Conservation (phyloP, 129 eudicot species). For the Glebionis coronaria region DNA sequence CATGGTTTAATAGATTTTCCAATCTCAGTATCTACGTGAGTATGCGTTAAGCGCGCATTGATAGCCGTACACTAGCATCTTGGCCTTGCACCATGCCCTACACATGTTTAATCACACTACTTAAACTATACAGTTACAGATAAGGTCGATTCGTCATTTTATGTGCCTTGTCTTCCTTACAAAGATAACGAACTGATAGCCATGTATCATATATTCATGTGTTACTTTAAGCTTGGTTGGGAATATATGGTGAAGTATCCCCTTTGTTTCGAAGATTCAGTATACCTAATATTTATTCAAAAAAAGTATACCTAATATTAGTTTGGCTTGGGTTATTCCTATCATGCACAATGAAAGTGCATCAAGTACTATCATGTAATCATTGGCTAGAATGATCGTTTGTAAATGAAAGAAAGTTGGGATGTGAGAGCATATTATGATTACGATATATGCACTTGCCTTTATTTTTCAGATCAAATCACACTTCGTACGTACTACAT, state of each 20-base stretch:
- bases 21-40: too few relatives aligned
- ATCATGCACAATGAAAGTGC: neutral
- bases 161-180: neutral
- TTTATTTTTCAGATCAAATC: neutral
- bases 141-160: neutral
- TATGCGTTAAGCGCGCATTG: neutral
- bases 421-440: constrained; percentile 11
- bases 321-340: constrained; percentile 15
- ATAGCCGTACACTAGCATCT: too few relatives aligned
- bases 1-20: too few relatives aligned
- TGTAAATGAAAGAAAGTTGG: neutral
- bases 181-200: neutral
- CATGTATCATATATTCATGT: neutral
- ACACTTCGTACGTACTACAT: neutral
- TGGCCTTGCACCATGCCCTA: too few relatives aligned
- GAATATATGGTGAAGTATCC: constrained; percentile 19
- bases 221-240: constrained; percentile 18
- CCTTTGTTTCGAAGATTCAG: constrained; percentile 18
- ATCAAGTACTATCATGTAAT: constrained; percentile 11
- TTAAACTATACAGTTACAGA: neutral
- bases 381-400: constrained; percentile 2
- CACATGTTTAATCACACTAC: neutral
- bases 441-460: constrained; percentile 1
- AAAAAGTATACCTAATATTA: constrained; percentile 18
- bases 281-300: constrained; percentile 21